These are phyloP conservation scores for Chlorencoelia australis DNA, from an alignment of 2,329 filamentous ascomycete genomes.

Conservation along the genomic window DNA sequence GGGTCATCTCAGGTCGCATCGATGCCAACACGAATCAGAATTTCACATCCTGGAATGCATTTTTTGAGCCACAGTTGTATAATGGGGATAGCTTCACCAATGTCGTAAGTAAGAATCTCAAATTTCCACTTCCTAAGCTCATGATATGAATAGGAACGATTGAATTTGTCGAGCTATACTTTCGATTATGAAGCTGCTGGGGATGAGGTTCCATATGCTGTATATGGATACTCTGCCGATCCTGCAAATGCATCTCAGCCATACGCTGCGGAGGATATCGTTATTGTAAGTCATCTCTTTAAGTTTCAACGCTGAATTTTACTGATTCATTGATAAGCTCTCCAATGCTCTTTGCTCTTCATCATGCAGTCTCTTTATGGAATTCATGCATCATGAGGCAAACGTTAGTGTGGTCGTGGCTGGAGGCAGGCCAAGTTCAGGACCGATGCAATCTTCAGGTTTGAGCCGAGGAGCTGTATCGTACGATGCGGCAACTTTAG, in stretches of 20 bases:
- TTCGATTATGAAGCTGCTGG: too few species aligned
- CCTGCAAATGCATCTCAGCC: conserved; percentile 15
- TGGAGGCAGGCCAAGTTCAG: conserved; percentile 37
- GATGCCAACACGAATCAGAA: conserved; percentile 13
- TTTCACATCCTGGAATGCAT: conserved; percentile 18
- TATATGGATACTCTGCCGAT: conserved; percentile 21
- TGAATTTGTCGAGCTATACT: conserved; percentile 15
- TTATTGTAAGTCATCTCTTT: conserved; percentile 19
- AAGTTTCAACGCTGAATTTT: not conserved
- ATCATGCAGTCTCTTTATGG: conserved; percentile 45
- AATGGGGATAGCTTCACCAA: conserved; percentile 18
- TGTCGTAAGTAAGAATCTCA: conserved; percentile 11
- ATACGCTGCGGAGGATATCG: conserved; percentile 31
- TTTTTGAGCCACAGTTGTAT: conserved; percentile 11
- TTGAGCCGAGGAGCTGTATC: not conserved
- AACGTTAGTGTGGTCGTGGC: conserved; percentile 44
- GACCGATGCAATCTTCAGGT: not conserved
- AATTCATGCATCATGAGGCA: conserved; percentile 39
- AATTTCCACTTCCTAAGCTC: too few species aligned
- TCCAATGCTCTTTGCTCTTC: conserved; percentile 47
- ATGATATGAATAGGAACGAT: conserved; percentile 14
- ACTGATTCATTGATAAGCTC: conserved; percentile 16
- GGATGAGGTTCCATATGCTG: conserved; percentile 19
- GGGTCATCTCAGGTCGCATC: conserved; percentile 13
- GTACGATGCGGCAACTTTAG: not conserved